phyloP scores from a whole-genome alignment of 192 early-diverging fungal genomes.

The Entomortierella parvispora region DNA sequence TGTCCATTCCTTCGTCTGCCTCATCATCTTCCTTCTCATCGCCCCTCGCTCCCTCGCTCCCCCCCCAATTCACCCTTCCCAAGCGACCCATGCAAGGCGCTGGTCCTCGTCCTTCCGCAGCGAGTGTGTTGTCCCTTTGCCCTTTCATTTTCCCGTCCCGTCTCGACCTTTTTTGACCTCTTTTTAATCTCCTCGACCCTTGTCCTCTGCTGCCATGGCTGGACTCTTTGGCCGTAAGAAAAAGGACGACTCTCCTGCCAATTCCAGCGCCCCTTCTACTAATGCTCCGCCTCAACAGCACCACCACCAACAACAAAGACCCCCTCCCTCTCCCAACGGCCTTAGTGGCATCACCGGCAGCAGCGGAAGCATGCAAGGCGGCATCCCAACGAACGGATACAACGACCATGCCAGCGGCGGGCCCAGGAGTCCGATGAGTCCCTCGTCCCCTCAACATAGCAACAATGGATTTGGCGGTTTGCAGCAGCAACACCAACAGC shows the following conservation, averaged over 20 bases:
- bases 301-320: too few relatives aligned
- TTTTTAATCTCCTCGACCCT: background rate
- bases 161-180: background rate
- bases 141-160: background rate
- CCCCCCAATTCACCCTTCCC: too few relatives aligned
- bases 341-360: constrained; percentile 17
- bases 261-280: background rate
- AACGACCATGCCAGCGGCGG: constrained; percentile 5
- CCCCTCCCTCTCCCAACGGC: constrained; percentile 42
- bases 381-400: background rate
- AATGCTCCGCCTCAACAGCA: constrained; percentile 16
- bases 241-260: constrained; percentile 29
- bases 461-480: background rate
- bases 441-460: constrained; percentile 9
- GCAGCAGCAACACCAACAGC: background rate
- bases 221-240: constrained; percentile 41
- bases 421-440: constrained; percentile 32
- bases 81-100: too few relatives aligned
- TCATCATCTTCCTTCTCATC: too few relatives aligned
- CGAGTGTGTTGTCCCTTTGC: too few relatives aligned
- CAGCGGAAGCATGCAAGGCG: constrained; percentile 15
- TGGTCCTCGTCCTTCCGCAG: too few relatives aligned
- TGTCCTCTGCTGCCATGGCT: constrained; percentile 6
- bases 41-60: too few relatives aligned
- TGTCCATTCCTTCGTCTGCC: too few relatives aligned